Conservation (phyloP, 2,329 filamentous ascomycete species). For the Calonectria naviculata region DNA sequence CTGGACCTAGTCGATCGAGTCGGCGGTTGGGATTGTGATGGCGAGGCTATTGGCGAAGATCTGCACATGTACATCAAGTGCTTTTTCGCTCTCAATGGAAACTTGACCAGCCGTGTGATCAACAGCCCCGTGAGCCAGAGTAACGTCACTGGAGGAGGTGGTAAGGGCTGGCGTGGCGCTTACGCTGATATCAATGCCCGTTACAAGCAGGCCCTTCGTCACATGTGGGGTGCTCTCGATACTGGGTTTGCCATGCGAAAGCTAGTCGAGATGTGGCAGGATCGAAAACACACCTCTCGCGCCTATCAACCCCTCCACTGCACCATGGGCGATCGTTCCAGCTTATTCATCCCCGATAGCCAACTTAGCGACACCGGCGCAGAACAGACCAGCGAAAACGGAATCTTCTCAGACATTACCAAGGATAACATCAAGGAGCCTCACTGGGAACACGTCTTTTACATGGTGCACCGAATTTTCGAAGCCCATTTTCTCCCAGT, state of each 20-base stretch:
- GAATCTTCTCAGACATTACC: conserved; percentile 66
- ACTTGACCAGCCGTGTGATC: conserved; percentile 72
- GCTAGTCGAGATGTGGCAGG: conserved; percentile 66
- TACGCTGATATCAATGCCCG: conserved; percentile 70
- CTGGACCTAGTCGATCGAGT: conserved; percentile 75
- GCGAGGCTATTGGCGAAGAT: conserved; percentile 80
- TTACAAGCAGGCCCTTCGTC: conserved; percentile 77
- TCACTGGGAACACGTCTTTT: conserved; percentile 66
- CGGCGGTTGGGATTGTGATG: conserved; percentile 77
- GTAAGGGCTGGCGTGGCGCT: conserved; percentile 64
- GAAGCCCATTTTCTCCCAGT: conserved; percentile 79
- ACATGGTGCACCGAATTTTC: conserved; percentile 75
- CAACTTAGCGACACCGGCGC: conserved; percentile 52
- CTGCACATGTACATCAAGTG: conserved; percentile 84
- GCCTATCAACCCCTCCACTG: conserved; percentile 67
- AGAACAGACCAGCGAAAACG: conserved; percentile 57
- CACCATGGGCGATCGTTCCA: conserved; percentile 54
- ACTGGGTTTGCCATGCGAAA: conserved; percentile 73
- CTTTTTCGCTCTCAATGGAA: conserved; percentile 79
- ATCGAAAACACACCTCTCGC: conserved; percentile 66
- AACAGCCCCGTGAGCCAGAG: conserved; percentile 78
- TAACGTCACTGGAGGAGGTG: conserved; percentile 72
- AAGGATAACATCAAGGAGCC: conserved; percentile 62
- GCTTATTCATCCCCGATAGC: conserved; percentile 60
- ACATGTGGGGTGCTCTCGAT: conserved; percentile 82